These are phyloP conservation scores for Rhynchospora pubera DNA, from an alignment of 176 grass and related monocot species.

Conservation along the genomic window DNA sequence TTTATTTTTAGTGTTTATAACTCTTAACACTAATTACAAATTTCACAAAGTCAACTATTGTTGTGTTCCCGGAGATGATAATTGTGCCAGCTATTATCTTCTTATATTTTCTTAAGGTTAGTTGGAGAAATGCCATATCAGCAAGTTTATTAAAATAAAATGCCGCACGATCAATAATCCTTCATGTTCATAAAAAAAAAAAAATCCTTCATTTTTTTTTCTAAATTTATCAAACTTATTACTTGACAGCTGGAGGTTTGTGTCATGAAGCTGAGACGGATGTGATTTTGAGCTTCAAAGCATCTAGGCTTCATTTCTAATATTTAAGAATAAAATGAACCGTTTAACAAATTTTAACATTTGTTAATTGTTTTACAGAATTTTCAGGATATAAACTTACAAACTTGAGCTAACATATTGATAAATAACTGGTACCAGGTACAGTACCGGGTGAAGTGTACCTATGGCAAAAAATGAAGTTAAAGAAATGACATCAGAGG, in stretches of 20 bases:
- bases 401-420: no score
- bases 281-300: not conserved
- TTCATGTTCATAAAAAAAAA: no score
- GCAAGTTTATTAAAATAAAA: not conserved
- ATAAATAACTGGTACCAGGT: no score
- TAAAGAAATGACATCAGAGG: not conserved
- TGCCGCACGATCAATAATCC: not conserved
- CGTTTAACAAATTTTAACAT: not conserved
- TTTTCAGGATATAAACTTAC: no score
- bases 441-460: no score
- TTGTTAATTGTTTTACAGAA: no score
- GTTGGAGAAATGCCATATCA: no score
- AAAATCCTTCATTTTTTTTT: no score
- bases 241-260: not conserved
- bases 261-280: not conserved
- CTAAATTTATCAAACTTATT: not conserved
- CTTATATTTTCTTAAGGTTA: not conserved
- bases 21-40: not conserved
- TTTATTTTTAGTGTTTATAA: no score
- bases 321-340: not conserved
- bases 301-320: not conserved
- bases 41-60: slow-evolving; percentile 15
- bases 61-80: not conserved
- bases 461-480: not conserved
- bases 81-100: not conserved